Evolutionary conservation across 176 grass and related monocot genomes (phyloP).

Genomic region (Phragmites australis): DNA sequence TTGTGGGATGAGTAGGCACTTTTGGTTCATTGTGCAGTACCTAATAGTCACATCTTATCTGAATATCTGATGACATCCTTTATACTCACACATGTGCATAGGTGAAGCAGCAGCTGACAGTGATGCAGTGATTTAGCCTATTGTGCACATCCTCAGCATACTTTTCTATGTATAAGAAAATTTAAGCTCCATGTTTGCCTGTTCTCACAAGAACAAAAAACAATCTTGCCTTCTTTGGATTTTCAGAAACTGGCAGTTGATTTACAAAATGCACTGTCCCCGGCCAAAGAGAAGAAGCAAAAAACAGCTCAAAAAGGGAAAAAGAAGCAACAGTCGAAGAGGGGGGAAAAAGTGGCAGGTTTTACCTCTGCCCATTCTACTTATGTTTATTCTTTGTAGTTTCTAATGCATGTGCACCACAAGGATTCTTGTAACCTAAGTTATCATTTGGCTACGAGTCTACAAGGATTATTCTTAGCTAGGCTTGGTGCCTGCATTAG

Average conservation of each 20-base stretch:
- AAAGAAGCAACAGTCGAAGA: constrained; percentile 40
- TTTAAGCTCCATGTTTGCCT: not conserved
- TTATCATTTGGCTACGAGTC: constrained; percentile 34
- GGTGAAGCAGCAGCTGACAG: not conserved
- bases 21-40: not conserved
- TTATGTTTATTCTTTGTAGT: constrained; percentile 19
- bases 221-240: constrained; percentile 19
- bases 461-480: constrained; percentile 24
- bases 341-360: constrained; percentile 54
- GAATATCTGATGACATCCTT: constrained; percentile 10
- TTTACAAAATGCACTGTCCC: constrained; percentile 33
- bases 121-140: not conserved
- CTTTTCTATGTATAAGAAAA: constrained; percentile 7
- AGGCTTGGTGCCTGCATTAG: constrained; percentile 4
- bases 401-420: constrained; percentile 28
- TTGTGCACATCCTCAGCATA: not conserved
- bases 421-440: constrained; percentile 1
- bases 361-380: constrained; percentile 35
- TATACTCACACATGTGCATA: not conserved
- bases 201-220: not conserved
- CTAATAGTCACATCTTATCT: not conserved
- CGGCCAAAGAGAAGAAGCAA: constrained; percentile 40
- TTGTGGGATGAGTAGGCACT: not conserved
- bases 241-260: constrained; percentile 40
- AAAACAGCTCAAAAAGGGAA: constrained; percentile 32